These are phyloP conservation scores for Leucocoprinus leucothites DNA, from an alignment of 768 basidiomycete species.

Conservation along the genomic window DNA sequence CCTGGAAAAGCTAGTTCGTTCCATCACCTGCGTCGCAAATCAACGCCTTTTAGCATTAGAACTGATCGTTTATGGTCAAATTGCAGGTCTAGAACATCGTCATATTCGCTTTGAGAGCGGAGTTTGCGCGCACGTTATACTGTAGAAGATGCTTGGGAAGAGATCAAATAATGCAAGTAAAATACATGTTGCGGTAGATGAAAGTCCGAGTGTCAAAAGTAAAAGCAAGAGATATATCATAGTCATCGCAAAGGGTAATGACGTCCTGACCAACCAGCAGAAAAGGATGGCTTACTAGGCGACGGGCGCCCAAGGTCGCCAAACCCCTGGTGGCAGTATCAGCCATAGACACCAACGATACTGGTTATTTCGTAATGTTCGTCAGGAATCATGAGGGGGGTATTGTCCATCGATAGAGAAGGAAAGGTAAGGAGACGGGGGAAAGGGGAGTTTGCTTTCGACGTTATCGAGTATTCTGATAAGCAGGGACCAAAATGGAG, in stretches of 20 bases:
- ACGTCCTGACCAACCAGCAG: no score
- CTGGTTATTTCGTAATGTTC: conserved; percentile 23
- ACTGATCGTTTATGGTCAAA: neutral
- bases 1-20: conserved; percentile 2
- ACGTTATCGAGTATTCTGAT: conserved; percentile 7
- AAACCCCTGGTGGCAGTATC: conserved; percentile 1
- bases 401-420: conserved; percentile 24
- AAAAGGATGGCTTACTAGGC: no score
- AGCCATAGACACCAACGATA: conserved; percentile 14
- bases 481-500: conserved; percentile 1
- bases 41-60: conserved; percentile 1
- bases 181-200: conserved; percentile 14
- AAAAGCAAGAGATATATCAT: conserved; percentile 1
- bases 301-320: neutral
- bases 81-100: neutral
- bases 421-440: neutral
- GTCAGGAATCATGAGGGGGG: conserved; percentile 38
- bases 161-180: conserved; percentile 12
- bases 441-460: neutral
- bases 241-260: no score
- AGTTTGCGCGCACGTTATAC: neutral
- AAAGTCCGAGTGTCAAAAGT: conserved; percentile 5
- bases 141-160: conserved; percentile 2
- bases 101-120: neutral
- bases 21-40: neutral